Evolutionary conservation across 768 basidiomycete genomes (phyloP).

Genomic region (Crucibulum laeve): DNA sequence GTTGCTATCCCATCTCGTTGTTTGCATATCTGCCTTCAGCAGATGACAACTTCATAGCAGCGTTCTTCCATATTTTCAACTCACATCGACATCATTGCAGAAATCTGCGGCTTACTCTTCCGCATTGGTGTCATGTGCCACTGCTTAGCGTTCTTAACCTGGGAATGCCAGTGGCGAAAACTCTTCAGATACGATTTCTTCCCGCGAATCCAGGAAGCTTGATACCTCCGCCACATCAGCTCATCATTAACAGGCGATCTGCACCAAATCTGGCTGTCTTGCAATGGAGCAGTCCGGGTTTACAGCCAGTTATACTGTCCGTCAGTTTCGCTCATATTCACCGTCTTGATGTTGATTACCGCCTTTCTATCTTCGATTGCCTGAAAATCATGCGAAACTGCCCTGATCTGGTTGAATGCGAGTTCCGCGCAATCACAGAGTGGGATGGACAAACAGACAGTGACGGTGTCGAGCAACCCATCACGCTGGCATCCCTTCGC

Average conservation of each 20-base stretch:
- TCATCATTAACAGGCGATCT: constrained; percentile 3
- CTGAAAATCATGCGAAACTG: constrained; percentile 6
- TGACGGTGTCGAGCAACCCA: background rate
- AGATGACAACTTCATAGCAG: constrained; percentile 10
- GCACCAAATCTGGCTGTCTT: constrained; percentile 1
- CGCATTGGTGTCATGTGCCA: constrained; percentile 1
- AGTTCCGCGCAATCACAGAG: constrained; percentile 4
- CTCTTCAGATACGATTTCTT: background rate
- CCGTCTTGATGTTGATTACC: constrained; percentile 8
- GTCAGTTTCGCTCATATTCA: constrained; percentile 1
- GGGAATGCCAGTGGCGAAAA: background rate
- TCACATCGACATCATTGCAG: constrained; percentile 10
- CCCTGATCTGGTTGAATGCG: constrained; percentile 6
- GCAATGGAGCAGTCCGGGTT: constrained; percentile 2
- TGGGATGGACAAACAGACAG: background rate
- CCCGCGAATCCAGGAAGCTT: background rate
- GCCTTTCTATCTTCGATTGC: constrained; percentile 6
- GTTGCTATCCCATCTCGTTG: constrained; percentile 10
- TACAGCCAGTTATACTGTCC: background rate
- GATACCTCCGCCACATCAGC: background rate
- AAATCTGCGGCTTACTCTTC: constrained; percentile 13
- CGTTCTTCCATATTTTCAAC: constrained; percentile 8
- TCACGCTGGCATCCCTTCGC: background rate
- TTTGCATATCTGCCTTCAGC: constrained; percentile 10
- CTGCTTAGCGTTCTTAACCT: background rate